These are phyloP conservation scores for Dipteronia dyeriana DNA, from an alignment of 345 rosid genomes.

Conservation along the genomic window DNA sequence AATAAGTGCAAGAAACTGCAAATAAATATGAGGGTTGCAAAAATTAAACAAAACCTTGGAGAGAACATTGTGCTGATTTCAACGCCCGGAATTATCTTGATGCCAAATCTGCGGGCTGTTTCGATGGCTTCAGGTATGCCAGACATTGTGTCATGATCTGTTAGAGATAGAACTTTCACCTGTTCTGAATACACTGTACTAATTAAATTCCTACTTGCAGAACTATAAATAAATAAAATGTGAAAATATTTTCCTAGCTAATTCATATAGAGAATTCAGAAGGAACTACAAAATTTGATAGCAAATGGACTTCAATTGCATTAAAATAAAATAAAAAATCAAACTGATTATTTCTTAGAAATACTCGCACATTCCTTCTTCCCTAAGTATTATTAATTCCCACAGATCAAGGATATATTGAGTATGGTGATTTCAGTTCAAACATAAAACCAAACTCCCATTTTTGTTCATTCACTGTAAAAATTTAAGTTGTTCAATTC, in stretches of 20 bases:
- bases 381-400: background rate
- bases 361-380: background rate
- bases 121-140: constrained; percentile 91
- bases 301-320: background rate
- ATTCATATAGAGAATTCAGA: constrained; percentile 4
- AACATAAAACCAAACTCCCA: background rate
- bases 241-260: constrained; percentile 2
- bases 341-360: background rate
- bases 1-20: constrained; percentile 11
- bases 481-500: background rate
- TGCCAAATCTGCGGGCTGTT: constrained; percentile 69
- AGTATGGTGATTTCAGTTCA: background rate
- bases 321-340: background rate
- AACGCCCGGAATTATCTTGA: constrained; percentile 90
- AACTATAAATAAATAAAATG: background rate
- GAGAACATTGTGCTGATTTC: constrained; percentile 92
- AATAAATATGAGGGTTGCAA: background rate
- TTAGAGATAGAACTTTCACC: constrained; percentile 95
- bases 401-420: background rate
- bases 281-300: constrained; percentile 4
- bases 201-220: constrained; percentile 27
- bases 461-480: background rate
- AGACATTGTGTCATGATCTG: constrained; percentile 92
- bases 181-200: constrained; percentile 47
- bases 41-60: constrained; percentile 46